Evolutionary conservation across 2,329 filamentous ascomycete genomes (phyloP).

Genomic region (Beauveria caledonica): DNA sequence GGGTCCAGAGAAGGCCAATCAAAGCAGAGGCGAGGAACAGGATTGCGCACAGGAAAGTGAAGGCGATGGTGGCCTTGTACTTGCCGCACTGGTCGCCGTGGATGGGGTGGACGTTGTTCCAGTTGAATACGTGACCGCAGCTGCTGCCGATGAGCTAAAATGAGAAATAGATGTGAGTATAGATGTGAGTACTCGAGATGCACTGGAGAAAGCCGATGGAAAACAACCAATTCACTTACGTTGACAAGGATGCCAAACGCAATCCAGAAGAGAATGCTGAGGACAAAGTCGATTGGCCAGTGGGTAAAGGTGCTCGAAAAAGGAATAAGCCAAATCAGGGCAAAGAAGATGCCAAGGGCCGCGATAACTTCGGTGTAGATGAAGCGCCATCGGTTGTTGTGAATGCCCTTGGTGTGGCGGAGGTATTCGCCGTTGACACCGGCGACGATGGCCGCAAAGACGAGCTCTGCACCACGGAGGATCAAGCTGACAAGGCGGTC

Average conservation of each 20-base stretch:
- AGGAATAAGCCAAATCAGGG: constrained; percentile 64
- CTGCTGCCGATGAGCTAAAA: constrained; percentile 33
- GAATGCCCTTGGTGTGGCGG: constrained; percentile 38
- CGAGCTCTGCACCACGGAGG: constrained; percentile 44
- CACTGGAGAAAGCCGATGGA: too few relatives aligned
- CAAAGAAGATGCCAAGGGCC: constrained; percentile 58
- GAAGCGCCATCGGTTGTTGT: constrained; percentile 52
- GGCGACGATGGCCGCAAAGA: constrained; percentile 63
- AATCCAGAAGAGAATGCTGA: constrained; percentile 63
- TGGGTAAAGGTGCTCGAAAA: constrained; percentile 59
- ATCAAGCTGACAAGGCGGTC: constrained; percentile 32
- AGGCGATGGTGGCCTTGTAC: constrained; percentile 64
- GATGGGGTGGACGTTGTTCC: constrained; percentile 42
- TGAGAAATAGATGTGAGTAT: not conserved
- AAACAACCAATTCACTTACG: constrained; percentile 30
- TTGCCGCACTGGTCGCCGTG: constrained; percentile 49
- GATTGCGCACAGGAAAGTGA: constrained; percentile 62
- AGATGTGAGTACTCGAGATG: not conserved
- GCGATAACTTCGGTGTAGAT: constrained; percentile 71
- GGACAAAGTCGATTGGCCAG: constrained; percentile 62
- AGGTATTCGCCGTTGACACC: constrained; percentile 63
- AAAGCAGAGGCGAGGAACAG: constrained; percentile 60
- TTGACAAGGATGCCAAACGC: constrained; percentile 59
- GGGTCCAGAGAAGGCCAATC: constrained; percentile 48
- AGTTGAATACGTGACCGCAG: constrained; percentile 52